These are phyloP conservation scores for Fusarium continuum DNA, from an alignment of 2,329 filamentous ascomycete genomes.

Conservation along the genomic window DNA sequence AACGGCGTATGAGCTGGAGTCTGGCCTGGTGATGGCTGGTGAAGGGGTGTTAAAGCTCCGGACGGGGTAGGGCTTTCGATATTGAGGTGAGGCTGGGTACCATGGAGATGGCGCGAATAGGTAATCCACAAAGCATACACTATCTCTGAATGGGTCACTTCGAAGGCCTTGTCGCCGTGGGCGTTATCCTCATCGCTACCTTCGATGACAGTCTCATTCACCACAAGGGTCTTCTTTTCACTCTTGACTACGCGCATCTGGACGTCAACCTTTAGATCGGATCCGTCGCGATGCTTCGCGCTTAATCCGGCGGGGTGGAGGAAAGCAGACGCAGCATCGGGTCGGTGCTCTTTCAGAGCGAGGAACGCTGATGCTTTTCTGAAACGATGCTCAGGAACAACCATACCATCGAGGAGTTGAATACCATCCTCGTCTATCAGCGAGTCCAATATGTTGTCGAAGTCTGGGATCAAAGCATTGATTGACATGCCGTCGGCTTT, in stretches of 20 bases:
- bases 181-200: constrained; percentile 64
- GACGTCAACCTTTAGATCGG: constrained; percentile 91
- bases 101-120: constrained; percentile 92
- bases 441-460: constrained; percentile 83
- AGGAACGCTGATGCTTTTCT: constrained; percentile 86
- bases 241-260: constrained; percentile 97
- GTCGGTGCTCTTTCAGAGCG: constrained; percentile 82
- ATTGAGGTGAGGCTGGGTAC: constrained; percentile 68
- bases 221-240: constrained; percentile 71
- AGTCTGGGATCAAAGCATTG: constrained; percentile 82
- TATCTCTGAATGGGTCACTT: constrained; percentile 71
- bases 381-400: constrained; percentile 96
- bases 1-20: constrained; percentile 65
- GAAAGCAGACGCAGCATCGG: constrained; percentile 81
- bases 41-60: constrained; percentile 74
- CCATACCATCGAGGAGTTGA: constrained; percentile 87
- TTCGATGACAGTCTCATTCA: constrained; percentile 72
- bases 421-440: constrained; percentile 89
- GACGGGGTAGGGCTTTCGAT: constrained; percentile 70
- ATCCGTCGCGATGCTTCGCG: constrained; percentile 88
- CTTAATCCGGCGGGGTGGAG: constrained; percentile 84
- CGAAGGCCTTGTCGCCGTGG: constrained; percentile 54
- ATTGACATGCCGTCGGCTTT: constrained; percentile 83
- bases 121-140: constrained; percentile 98
- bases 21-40: constrained; percentile 82